Evolutionary conservation across 2,329 filamentous ascomycete genomes (phyloP).

Genomic region (Venturia aucupariae): DNA sequence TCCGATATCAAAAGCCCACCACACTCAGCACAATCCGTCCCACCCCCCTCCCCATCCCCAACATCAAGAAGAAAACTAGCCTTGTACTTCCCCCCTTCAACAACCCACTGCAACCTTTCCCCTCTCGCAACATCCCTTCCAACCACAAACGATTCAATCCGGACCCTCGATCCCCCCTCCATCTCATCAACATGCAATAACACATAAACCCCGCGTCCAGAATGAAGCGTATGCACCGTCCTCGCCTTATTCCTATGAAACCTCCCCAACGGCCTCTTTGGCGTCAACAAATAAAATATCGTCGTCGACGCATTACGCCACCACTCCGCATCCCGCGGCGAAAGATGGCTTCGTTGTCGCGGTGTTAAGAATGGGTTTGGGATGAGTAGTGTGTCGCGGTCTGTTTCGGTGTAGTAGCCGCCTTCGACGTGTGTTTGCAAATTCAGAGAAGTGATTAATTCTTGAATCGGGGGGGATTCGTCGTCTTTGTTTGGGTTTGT

Average conservation of each 20-base stretch:
- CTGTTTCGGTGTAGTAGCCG: constrained; percentile 55
- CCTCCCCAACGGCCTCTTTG: constrained; percentile 43
- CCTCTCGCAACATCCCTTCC: constrained; percentile 48
- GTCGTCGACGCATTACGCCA: constrained; percentile 48
- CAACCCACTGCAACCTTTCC: constrained; percentile 58
- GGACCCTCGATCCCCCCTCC: constrained; percentile 33
- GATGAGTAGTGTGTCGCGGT: constrained; percentile 43
- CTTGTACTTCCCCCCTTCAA: constrained; percentile 60
- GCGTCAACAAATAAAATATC: constrained; percentile 58
- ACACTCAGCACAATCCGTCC: constrained; percentile 15
- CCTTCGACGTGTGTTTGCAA: constrained; percentile 53
- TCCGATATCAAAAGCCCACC: constrained; percentile 56
- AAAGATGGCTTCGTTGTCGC: constrained; percentile 18
- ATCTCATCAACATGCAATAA: constrained; percentile 49
- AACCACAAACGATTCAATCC: constrained; percentile 56
- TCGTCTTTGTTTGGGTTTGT: constrained; percentile 15
- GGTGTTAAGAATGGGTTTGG: constrained; percentile 42
- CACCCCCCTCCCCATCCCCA: constrained; percentile 26
- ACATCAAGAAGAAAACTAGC: constrained; percentile 50
- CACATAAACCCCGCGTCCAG: constrained; percentile 54
- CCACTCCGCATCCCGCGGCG: constrained; percentile 26
- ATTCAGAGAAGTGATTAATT: constrained; percentile 36
- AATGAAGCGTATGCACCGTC: constrained; percentile 57
- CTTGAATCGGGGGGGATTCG: constrained; percentile 27
- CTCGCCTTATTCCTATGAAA: constrained; percentile 56